Evolutionary conservation across 2,329 filamentous ascomycete species (phyloP), one percentile per base, ranked within the genome.

Genomic region (Phyllosticta capitalensis): DNA sequence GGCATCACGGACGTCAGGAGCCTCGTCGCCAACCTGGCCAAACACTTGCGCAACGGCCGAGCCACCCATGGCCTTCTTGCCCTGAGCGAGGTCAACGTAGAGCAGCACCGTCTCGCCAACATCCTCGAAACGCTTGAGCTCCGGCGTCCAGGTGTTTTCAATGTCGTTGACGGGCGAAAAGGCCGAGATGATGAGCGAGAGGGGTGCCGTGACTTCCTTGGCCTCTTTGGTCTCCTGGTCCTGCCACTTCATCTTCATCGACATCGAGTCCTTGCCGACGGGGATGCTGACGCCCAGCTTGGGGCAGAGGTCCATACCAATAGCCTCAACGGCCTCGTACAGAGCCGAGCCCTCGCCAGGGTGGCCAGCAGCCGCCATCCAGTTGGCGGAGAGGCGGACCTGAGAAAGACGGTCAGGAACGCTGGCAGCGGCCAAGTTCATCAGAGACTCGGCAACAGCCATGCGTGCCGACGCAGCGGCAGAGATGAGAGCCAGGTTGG

Each of bases 241-340:
- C 69, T 85, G 88, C 94, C 94, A 97, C 59, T 90, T 90, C 68
- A 95, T 92, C 79, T 96, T 96, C 94, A 99, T 97, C 2, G 92
- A 96, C 74, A 95, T 96, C 0, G 92, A 97, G 73, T 99, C 94
- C 76, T 99, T 97, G 59, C 94, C 94, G 9, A 97, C 94, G 3
- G 94, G 94, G 61, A 99, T 97, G 60, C 88, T 90, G 62, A 99
- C 85, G 33, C 89, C 90, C n/a, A 97, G 81, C 66, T 88, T 81
- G 1, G 91, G 91, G 74, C 94, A 99, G 9, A 99, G 79, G 54
- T 95, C 88, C 83, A 96, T 87, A 54, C 92, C 92, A 61, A 96
- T 91, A 9, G 92, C 91, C 70, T 95, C 83, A 2, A 96, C 94
- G 28, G 92, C 94, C 73, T 96, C 90, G 68, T 96, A 97, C 30